Base-by-base conservation (phyloP, 2,329 filamentous ascomycete species). In the Chaetomium sp. region DNA sequence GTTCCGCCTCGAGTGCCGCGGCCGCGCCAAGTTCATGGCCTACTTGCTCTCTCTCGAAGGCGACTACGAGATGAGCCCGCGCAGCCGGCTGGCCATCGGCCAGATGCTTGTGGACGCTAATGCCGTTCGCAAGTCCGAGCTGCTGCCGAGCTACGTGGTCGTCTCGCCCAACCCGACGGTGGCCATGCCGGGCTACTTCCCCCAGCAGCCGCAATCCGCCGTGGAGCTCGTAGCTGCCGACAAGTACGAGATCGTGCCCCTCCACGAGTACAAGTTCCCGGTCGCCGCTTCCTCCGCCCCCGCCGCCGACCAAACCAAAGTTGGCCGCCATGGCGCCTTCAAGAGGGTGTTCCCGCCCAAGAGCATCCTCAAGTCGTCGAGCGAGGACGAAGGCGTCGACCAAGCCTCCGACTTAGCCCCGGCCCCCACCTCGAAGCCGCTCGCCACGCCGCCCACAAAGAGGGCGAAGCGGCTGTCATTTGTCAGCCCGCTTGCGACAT, bases 51-150 rank as follows among this genome's bases (percentile, higher is more conserved):
- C 57, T 1, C 55, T 60, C 9, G 56, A 66, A 45, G 57, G 54
- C 27, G 53, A 61, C 19, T 49, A 57, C 27, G 54, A 56, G 5
- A 63, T 64, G 42, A 57, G 59, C 55, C 49, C 34, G 2, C 38
- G 55, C 4, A 45, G 57, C 1, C 55, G 61, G 19, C 40, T 57
- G 8, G 61, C 64, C 6, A 50, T 69, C 14, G 61, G 63, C 60
- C 64, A 68, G 53, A 59, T 69, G 35, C 58, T 70, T 47, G 66
- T 67, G 53, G 69, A 71, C 46, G 53, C 65, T 54, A 68, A 71
- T 52, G 68, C 69, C 42, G 54, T 69, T 49, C 67, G 68, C 62
- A 66, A 65, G 49, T 60, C 64, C 46, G 64, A 68, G 56, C 59
- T 67, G 40, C 57, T 68, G 6, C 63, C 64, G 3, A 71, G 69